phyloP scores from a whole-genome alignment of 2,329 filamentous ascomycete species.

The Geosmithia morbida region DNA sequence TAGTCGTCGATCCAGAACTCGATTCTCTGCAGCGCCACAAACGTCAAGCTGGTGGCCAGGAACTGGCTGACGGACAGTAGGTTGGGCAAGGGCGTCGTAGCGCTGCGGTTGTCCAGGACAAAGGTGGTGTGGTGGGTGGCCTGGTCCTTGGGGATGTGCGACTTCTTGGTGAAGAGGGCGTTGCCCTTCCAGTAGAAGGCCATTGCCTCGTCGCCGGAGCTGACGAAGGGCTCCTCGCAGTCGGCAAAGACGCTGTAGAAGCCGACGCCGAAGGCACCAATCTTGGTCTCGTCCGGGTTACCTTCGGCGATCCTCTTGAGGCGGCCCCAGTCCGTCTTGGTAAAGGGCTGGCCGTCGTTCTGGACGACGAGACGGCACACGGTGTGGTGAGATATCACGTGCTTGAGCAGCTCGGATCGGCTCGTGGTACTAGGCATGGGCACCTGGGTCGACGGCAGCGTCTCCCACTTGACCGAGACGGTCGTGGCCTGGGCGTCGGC shows the following conservation, averaged over 20 bases:
- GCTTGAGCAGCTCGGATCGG: constrained; percentile 61
- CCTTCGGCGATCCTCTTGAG: constrained; percentile 97
- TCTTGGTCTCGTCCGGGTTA: constrained; percentile 97
- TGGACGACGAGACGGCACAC: constrained; percentile 77
- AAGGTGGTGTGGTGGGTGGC: constrained; percentile 70
- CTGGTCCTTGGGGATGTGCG: constrained; percentile 56
- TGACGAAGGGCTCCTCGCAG: constrained; percentile 94
- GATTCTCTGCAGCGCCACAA: constrained; percentile 76
- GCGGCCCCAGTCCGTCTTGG: constrained; percentile 80
- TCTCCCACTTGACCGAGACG: constrained; percentile 87
- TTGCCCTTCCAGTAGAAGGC: constrained; percentile 99
- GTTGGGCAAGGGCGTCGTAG: constrained; percentile 73
- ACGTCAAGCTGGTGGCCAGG: constrained; percentile 85
- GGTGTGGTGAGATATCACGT: constrained; percentile 74
- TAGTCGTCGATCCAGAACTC: constrained; percentile 87
- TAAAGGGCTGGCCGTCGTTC: constrained; percentile 84
- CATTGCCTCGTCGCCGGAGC: constrained; percentile 85
- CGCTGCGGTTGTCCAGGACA: constrained; percentile 84
- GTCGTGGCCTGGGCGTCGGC: constrained; percentile 86
- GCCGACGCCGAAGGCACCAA: constrained; percentile 93
- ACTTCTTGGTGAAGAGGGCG: constrained; percentile 79
- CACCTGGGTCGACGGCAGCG: constrained; percentile 65
- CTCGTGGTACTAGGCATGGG: constrained; percentile 53
- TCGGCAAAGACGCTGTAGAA: constrained; percentile 99
- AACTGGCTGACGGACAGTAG: constrained; percentile 83